Conservation (phyloP, 306 rosid genomes). For the Inga laurina region DNA sequence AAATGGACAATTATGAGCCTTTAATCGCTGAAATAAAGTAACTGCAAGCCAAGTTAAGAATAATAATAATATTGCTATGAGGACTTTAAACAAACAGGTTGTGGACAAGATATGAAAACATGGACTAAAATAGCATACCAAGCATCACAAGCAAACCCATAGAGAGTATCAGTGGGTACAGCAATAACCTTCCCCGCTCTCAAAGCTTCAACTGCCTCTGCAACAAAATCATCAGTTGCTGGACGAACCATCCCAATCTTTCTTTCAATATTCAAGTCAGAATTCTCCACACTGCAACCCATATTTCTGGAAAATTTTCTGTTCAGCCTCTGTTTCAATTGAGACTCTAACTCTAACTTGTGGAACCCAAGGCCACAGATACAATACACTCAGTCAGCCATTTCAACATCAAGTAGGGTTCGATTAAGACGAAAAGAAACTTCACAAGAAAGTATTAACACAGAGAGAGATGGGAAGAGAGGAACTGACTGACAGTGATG, state of each 20-base stretch:
- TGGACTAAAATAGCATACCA: slow-evolving; percentile 35
- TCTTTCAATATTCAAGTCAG: slow-evolving; percentile 34
- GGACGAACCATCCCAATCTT: slow-evolving; percentile 43
- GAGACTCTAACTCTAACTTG: slow-evolving; percentile 13
- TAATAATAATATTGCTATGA: background rate
- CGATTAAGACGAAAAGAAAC: background rate
- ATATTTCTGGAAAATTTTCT: slow-evolving; percentile 30
- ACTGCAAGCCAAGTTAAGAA: background rate
- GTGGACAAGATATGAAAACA: background rate
- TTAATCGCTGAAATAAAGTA: background rate
- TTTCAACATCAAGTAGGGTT: background rate
- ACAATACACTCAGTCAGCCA: slow-evolving; percentile 2
- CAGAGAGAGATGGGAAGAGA: background rate
- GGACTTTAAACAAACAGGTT: background rate
- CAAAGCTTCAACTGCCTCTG: slow-evolving; percentile 58
- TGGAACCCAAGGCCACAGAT: slow-evolving; percentile 35
- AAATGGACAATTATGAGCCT: too few species aligned
- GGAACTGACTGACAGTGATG: slow-evolving; percentile 18
- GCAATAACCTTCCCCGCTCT: slow-evolving; percentile 46
- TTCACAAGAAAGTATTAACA: too few species aligned
- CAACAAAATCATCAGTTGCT: slow-evolving; percentile 47
- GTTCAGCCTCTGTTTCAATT: background rate
- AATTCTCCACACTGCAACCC: slow-evolving; percentile 41
- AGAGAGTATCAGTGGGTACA: slow-evolving; percentile 68
- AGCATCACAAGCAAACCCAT: slow-evolving; percentile 36